These are phyloP conservation scores for Nakazawaea anatomiae DNA, from an alignment of 805 yeast species.

Conservation along the genomic window DNA sequence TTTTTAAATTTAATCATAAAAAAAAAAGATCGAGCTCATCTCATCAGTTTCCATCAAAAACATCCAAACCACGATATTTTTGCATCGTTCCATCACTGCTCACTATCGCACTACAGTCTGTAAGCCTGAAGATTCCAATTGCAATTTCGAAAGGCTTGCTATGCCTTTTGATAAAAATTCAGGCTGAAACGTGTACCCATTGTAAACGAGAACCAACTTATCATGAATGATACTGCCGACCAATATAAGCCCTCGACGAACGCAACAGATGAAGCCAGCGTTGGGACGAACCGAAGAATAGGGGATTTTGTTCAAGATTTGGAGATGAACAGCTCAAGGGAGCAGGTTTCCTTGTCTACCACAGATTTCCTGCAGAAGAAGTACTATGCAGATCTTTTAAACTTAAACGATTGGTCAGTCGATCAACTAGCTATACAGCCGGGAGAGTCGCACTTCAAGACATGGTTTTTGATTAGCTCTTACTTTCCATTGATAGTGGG, in stretches of 20 bases:
- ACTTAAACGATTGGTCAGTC: slow-evolving; percentile 22
- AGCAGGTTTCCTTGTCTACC: not conserved
- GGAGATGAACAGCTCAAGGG: not conserved
- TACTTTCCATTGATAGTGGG: slow-evolving; percentile 74
- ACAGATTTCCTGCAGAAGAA: not conserved
- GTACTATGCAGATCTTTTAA: slow-evolving; percentile 21
- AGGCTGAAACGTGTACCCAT: too few species aligned
- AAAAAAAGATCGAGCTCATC: too few species aligned
- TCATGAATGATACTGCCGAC: not conserved
- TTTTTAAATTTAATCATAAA: too few species aligned
- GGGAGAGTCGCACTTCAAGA: slow-evolving; percentile 22
- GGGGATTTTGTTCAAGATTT: not conserved
- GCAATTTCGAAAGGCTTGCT: too few species aligned
- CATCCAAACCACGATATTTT: too few species aligned
- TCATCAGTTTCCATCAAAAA: too few species aligned
- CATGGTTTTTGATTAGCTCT: slow-evolving; percentile 64
- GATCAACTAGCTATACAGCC: slow-evolving; percentile 24
- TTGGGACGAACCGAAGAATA: not conserved
- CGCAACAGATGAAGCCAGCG: not conserved
- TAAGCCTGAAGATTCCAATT: too few species aligned
- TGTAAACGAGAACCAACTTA: too few species aligned
- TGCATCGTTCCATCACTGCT: too few species aligned
- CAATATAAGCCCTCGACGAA: not conserved
- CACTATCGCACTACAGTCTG: too few species aligned
- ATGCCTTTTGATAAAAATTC: too few species aligned